phyloP scores from a whole-genome alignment of 352 stramenopile species.

The Pythium vanterpoolii region DNA sequence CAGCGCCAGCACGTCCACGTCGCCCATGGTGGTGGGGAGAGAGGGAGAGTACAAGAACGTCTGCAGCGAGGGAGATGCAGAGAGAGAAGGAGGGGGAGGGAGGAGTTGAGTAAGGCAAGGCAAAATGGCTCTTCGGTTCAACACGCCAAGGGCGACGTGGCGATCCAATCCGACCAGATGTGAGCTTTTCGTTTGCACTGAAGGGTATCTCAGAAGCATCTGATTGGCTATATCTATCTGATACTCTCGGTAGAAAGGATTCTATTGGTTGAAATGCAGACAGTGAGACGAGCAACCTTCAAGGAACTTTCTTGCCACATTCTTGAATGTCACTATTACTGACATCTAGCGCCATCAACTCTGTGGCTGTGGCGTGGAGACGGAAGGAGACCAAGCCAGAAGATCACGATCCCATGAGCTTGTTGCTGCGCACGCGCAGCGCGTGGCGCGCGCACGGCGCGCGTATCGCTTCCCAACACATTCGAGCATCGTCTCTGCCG shows the following conservation, averaged over 20 bases:
- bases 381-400: background rate
- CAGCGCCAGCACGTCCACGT: constrained; percentile 33
- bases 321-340: background rate
- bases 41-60: background rate
- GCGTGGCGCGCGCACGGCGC: background rate
- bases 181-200: background rate
- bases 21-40: constrained; percentile 3
- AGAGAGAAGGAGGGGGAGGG: background rate
- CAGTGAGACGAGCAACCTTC: background rate
- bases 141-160: constrained; percentile 9
- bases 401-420: background rate
- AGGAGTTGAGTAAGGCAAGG: background rate
- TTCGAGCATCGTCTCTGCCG: background rate
- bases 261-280: constrained; percentile 9
- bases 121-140: constrained; percentile 3
- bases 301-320: background rate
- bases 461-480: background rate
- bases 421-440: constrained; percentile 2
- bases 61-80: background rate
- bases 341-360: background rate
- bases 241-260: background rate
- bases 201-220: background rate
- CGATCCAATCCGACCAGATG: background rate
- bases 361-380: background rate
- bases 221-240: constrained; percentile 1